Conservation (phyloP, 1,284 basidiomycete genomes). For the Rhodotorula sp. region DNA sequence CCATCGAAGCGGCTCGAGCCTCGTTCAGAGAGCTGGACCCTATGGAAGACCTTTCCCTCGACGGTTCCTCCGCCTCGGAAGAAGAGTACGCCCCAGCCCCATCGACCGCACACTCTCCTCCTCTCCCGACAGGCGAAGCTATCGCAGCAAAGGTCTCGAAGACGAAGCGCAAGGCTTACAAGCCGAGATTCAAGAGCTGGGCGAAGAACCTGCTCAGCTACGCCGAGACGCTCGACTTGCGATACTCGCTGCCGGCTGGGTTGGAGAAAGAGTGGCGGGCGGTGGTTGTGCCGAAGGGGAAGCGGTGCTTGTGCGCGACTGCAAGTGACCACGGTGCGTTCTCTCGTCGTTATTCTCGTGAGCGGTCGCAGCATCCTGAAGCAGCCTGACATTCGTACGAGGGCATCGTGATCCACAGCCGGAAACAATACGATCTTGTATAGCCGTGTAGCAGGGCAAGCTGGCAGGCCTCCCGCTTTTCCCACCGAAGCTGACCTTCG, state of each 20-base stretch:
- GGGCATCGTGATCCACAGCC: constrained; percentile 8
- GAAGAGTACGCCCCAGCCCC: constrained; percentile 2
- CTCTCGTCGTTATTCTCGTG: too few relatives aligned
- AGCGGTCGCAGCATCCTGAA: too few relatives aligned
- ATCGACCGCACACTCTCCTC: background rate
- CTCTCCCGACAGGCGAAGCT: background rate
- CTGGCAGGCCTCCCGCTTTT: too few relatives aligned
- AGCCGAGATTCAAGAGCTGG: constrained; percentile 31
- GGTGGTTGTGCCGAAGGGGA: constrained; percentile 39
- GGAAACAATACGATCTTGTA: constrained; percentile 31
- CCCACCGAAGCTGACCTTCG: background rate
- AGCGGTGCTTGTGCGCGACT: constrained; percentile 34
- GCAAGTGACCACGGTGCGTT: constrained; percentile 11
- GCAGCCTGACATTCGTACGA: too few relatives aligned
- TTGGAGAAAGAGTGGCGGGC: constrained; percentile 32
- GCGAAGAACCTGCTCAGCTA: constrained; percentile 37
- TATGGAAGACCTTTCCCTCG: constrained; percentile 29
- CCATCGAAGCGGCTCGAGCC: constrained; percentile 28
- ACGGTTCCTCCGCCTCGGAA: background rate
- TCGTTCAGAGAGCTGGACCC: constrained; percentile 19
- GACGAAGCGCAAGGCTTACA: constrained; percentile 11
- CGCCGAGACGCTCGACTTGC: constrained; percentile 40
- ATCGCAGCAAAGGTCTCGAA: constrained; percentile 2
- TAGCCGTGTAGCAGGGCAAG: constrained; percentile 30
- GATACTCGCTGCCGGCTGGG: constrained; percentile 28